Conservation (phyloP, 1,139 yeast species). For the Zhuliangozyma parablackwelliae region DNA sequence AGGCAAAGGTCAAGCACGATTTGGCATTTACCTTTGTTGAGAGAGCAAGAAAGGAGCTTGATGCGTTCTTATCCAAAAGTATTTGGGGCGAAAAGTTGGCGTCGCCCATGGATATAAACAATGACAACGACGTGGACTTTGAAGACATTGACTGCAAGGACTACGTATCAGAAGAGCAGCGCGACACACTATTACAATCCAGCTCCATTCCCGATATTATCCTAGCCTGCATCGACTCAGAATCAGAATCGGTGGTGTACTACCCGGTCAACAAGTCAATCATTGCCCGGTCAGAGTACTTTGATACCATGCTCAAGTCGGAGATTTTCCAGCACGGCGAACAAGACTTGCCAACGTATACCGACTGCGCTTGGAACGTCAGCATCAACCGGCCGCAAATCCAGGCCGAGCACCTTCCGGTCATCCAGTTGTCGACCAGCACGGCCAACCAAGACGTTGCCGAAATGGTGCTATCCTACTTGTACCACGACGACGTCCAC, state of each 20-base stretch:
- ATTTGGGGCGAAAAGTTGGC: slow-evolving; percentile 28
- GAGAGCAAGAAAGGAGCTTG: slow-evolving; percentile 43
- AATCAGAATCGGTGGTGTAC: slow-evolving; percentile 23
- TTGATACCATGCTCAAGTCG: slow-evolving; percentile 60
- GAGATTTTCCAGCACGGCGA: slow-evolving; percentile 23
- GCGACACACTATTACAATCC: slow-evolving; percentile 16
- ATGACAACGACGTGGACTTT: slow-evolving; percentile 18
- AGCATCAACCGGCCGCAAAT: slow-evolving; percentile 20
- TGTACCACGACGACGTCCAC: slow-evolving; percentile 56
- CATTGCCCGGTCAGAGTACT: slow-evolving; percentile 59
- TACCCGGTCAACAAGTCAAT: slow-evolving; percentile 67
- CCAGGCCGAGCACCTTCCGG: slow-evolving; percentile 22
- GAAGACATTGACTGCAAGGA: slow-evolving; percentile 27
- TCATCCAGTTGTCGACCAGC: slow-evolving; percentile 24
- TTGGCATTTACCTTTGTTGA: slow-evolving; percentile 43
- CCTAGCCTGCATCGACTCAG: slow-evolving; percentile 32
- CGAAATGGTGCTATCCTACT: slow-evolving; percentile 50
- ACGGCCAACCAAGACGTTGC: slow-evolving; percentile 35
- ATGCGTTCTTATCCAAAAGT: slow-evolving; percentile 29
- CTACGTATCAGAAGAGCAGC: slow-evolving; percentile 15
- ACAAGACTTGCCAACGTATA: slow-evolving; percentile 15
- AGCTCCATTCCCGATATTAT: slow-evolving; percentile 47
- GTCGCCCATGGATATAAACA: slow-evolving; percentile 9
- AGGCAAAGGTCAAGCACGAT: slow-evolving; percentile 41
- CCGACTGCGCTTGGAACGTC: slow-evolving; percentile 1